Evolutionary conservation across 23 red algal genomes (phyloP), one percentile per base, ranked within the genome.

Genomic region (Chondrus crispus): DNA sequence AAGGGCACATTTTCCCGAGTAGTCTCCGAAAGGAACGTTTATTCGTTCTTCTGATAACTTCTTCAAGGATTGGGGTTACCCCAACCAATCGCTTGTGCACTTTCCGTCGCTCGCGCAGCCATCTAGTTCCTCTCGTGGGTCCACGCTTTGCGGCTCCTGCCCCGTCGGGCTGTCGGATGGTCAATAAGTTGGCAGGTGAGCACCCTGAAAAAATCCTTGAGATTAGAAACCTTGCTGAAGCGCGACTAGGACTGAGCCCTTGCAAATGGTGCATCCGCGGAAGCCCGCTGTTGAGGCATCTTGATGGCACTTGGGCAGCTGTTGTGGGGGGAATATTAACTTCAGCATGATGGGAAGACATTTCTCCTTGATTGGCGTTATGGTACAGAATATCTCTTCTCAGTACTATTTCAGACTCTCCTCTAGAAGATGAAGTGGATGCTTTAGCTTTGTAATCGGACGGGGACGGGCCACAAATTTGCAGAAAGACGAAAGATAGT

Each of bases 361-460:
- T n/a, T n/a, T n/a, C n/a, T n/a, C n/a, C n/a, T n/a, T n/a, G 41
- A 26, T 32, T 45, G 53, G 86, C 46, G 18, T 60, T 81, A 16
- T 51, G 35, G 54, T 90, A 74, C 60, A 87, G 37, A 29, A 87
- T 66, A 48, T 90, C 86, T 47, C 86, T 69, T 54, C 80, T 79
- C 30, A 81, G 44, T 12, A 81, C 35, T 35, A 79, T 39, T 32
- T 79, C 46, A 5, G 51, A 54, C 19, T 55, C 38, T 36, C 51
- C 40, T 30, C 47, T 46, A 71, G 43, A 3, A 20, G 18, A n/a
- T 24, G 48, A 35, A 20, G 19, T 44, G 4, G 24, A 8, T 16
- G 32, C 72, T 30, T 80, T 45, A 60, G 57, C 29, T 49, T 71
- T 77, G 32, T 19, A 68, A 10, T 28, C 30, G 16, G 33, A 47